Base-by-base conservation (phyloP, 768 basidiomycete species). In the Suillus weaverae region DNA sequence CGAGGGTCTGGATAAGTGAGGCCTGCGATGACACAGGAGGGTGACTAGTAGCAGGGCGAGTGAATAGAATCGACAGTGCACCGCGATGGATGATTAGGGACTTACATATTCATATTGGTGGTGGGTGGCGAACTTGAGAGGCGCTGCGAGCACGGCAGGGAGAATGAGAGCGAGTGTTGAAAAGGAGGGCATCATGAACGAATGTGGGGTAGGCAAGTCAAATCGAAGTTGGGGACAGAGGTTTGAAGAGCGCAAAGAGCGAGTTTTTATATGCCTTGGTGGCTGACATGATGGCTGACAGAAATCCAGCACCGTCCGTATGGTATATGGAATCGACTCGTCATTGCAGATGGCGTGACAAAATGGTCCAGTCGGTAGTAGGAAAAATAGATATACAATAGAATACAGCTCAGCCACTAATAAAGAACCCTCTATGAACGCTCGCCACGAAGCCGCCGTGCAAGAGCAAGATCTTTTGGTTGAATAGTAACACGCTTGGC, bases 401-500 rank as follows among this genome's bases (percentile, higher is more conserved):
- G 30, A 53, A 46, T 73, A 74, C 73, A 72, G 16, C 61, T 44
- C 11, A 38, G 16, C 16, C 10, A 59, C 38, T 18, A 16, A 38
- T 60, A 10, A 54, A 38, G 18, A 60, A 9, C 0, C 5, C 18
- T 70, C 79, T 83, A 89, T 69, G 87, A 87, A 53, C 91, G 83
- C 80, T 93, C 92, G 51, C 92, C 92, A 46, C 92, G 86, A 72
- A 94, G 74, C 72, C 92, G 83, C 56, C 92, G 85, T 56, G 91
- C 92, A 57, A 93, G 83, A 55, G 90, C 88, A 63, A 94, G 85
- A 80, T 94, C 92, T 80, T 93, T 93, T 8, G 92, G 92, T 79
- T 92, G 91, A 73, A 91, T 89, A 26, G 89, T 91, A 39, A 91
- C 88, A 79, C 90, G 88, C 83, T 92, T 93, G 20, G 91, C 91